These are phyloP conservation scores for Pinus tabuliformis DNA, from an alignment of 75 land plant genomes.

Conservation along the genomic window DNA sequence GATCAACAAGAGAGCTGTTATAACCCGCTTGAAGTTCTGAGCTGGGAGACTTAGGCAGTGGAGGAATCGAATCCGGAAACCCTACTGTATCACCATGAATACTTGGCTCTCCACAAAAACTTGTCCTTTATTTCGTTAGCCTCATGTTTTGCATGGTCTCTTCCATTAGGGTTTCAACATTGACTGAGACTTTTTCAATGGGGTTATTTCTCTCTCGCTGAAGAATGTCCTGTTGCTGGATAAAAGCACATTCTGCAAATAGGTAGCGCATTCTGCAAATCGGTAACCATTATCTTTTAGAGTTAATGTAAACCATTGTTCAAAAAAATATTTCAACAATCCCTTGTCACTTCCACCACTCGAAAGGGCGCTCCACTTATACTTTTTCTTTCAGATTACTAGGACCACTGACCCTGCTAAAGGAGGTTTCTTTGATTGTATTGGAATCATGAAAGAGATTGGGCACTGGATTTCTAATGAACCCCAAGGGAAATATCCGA, in stretches of 20 bases:
- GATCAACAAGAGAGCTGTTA: neutral
- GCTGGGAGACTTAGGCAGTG: neutral
- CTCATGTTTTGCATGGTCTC: neutral
- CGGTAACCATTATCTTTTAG: neutral
- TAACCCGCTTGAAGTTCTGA: neutral
- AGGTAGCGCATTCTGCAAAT: neutral
- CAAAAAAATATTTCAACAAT: neutral
- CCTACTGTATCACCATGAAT: neutral
- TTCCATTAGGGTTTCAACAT: no score
- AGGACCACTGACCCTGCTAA: neutral
- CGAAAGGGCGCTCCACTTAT: neutral
- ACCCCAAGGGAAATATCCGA: conserved; percentile 1
- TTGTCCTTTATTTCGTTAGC: neutral
- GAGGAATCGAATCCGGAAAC: neutral
- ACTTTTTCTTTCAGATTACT: neutral
- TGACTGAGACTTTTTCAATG: neutral
- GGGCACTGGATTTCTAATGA: neutral
- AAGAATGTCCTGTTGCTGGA: neutral
- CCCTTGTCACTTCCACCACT: neutral
- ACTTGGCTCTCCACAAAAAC: neutral
- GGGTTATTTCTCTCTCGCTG: neutral
- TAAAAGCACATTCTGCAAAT: neutral
- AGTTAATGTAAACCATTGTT: neutral
- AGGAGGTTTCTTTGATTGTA: neutral
- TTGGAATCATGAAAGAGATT: neutral